Evolutionary conservation across 768 basidiomycete species (phyloP), one percentile per base, ranked within the genome.

Genomic region (Wakefieldia striispora): DNA sequence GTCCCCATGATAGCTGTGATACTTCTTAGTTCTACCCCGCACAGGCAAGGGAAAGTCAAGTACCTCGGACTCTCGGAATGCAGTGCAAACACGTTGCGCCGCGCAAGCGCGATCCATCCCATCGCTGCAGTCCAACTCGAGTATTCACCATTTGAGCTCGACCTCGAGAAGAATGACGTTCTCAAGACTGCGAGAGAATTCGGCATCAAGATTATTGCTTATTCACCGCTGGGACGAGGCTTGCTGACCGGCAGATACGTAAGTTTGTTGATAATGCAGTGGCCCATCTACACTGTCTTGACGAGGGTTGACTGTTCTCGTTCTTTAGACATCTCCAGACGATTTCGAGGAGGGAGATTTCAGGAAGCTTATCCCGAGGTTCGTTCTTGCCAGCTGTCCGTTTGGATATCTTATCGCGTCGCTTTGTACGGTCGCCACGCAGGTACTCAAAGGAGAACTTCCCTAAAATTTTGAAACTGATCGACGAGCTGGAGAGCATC

Each of bases 21-120:
- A 12, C 40, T 16, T 23, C 38, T 41, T 9, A 43, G 1, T 14
- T 34, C 17, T 16, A 24, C 64, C 66, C 44, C 65, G 65, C 26
- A 5, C 29, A 67, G 64, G 31, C 50, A 56, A 51, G 78, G 77
- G 1, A 49, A 73, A 65, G 50, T 79, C 43, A 75, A 72, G 46
- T 72, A 78, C 58, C 55, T 83, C 10, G 80, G 82, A 1, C 72
- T 82, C 37, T 81, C 78, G 19, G 81, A 83, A 57, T 65, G 72
- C 48, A 76, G 76, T 3, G 68, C 74, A 1, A 47, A 51, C 3
- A 75, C 77, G 2, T 67, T 82, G 21, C 74, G 78, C 21, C 74
- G 80, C 14, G 81, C 79, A 11, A 72, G 72, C 34, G 71, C 73
- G 8, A 60, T 80, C 10, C 79, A 80, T 43, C 77, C 77, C 7